These are phyloP conservation scores for Lathyrus oleraceus DNA, from an alignment of 306 rosid genomes.

Conservation along the genomic window DNA sequence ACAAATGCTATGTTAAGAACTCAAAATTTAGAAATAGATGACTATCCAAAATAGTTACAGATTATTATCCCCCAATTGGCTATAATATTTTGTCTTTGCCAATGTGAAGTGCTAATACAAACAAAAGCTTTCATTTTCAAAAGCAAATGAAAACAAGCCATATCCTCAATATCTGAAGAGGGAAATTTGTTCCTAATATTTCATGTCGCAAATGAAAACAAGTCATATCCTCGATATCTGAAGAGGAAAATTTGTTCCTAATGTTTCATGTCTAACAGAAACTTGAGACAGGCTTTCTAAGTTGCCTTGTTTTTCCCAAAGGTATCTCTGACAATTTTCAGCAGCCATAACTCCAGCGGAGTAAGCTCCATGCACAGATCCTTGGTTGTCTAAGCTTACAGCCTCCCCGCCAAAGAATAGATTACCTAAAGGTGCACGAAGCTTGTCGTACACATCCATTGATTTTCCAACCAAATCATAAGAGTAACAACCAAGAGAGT, in stretches of 20 bases:
- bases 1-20: background rate
- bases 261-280: constrained; percentile 42
- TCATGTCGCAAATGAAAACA: too few relatives aligned
- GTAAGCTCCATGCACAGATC: constrained; percentile 75
- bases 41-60: background rate
- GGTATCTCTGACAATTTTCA: constrained; percentile 45
- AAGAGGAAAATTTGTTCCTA: constrained; percentile 51
- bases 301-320: constrained; percentile 42
- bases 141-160: constrained; percentile 21
- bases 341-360: constrained; percentile 59
- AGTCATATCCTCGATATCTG: constrained; percentile 58
- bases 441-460: constrained; percentile 61
- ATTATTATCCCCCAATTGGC: background rate
- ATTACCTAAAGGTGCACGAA: constrained; percentile 68
- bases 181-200: constrained; percentile 41
- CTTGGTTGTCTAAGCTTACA: constrained; percentile 66
- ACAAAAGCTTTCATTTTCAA: constrained; percentile 1
- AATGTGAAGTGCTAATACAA: constrained; percentile 12
- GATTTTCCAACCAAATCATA: constrained; percentile 77
- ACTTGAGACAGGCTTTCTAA: constrained; percentile 35
- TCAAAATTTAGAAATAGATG: background rate
- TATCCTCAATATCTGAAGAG: constrained; percentile 60
- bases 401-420: constrained; percentile 61
- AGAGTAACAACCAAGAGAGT: constrained; percentile 74
- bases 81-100: constrained; percentile 13